Evolutionary conservation across 495 filamentous ascomycete genomes (phyloP), one percentile per base, ranked within the genome.

Genomic region (Entonaema liquescens): DNA sequence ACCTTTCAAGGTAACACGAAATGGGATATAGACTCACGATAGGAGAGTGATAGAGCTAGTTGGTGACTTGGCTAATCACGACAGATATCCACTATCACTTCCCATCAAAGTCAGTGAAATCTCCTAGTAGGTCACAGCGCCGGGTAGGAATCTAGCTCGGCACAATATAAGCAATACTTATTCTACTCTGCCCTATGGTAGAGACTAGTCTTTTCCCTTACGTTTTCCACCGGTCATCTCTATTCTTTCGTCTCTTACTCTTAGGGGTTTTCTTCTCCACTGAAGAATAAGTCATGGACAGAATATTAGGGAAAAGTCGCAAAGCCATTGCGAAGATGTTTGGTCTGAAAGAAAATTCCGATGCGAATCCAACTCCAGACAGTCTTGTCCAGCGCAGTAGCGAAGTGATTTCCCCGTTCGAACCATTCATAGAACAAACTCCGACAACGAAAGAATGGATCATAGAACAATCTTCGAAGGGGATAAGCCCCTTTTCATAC

Each of bases 401-500:
- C 26, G 40, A 49, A 31, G 38, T 26, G 7, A 60, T 60, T 33
- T 47, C n/a, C 13, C 58, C 58, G 11, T 60, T 15, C 19, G 58
- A 60, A 1, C 58, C 40, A 33, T 60, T 47, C 26, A 21, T 60
- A 31, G 58, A 60, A n/a, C n/a, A 60, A 35, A 42, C 49, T 1
- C 40, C 58, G 23, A 49, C 58, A 49, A 49, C 26, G 6, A 47
- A 33, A 60, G 58, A 33, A 49, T 60, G 58, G 58, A 8, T 35
- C 19, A 3, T 60, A 21, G 13, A 49, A 3, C 38, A 49, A 29
- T 8, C 21, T 1, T 23, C 40, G 29, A 33, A 17, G 4, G 6
- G 26, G 11, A 7, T 3, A 13, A 13, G 28, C 3, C 25, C 26
- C 15, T 15, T 49, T 8, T 35, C 58, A 49, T 60, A 60, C 17